Evolutionary conservation across 768 basidiomycete genomes (phyloP).

Genomic region (Suillus weaverae): DNA sequence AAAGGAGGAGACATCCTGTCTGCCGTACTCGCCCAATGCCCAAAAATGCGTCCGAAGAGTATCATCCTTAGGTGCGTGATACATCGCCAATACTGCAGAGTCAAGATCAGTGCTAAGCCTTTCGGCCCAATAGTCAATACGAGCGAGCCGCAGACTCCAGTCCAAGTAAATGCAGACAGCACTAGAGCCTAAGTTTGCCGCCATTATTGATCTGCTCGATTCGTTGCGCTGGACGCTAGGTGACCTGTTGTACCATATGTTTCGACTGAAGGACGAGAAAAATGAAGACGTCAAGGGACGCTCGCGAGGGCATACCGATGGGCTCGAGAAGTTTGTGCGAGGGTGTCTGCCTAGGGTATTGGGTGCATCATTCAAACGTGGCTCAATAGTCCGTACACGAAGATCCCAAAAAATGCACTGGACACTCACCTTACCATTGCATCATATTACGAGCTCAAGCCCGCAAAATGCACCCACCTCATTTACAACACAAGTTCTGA

Average conservation of each 20-base stretch:
- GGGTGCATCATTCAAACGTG: neutral
- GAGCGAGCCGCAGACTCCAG: no score
- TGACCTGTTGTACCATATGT: conserved; percentile 13
- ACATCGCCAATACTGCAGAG: no score
- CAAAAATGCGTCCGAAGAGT: no score
- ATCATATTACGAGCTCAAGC: neutral
- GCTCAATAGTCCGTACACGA: conserved; percentile 4
- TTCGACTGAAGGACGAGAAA: conserved; percentile 5
- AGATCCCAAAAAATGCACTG: neutral
- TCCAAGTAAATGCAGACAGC: no score
- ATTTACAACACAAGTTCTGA: neutral
- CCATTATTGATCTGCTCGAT: neutral
- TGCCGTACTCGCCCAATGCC: no score
- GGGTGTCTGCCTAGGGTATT: neutral
- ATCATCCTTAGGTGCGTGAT: no score
- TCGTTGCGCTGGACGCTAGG: neutral
- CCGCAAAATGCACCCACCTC: neutral
- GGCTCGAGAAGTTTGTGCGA: neutral
- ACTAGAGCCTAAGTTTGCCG: no score
- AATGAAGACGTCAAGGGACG: conserved; percentile 11
- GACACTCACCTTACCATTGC: neutral
- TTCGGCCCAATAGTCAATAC: no score
- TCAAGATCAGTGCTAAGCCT: no score
- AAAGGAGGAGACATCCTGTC: no score
- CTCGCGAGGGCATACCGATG: neutral